Evolutionary conservation across 2,329 filamentous ascomycete genomes (phyloP), one percentile per base, ranked within the genome.

Genomic region (Aciculosporium take): DNA sequence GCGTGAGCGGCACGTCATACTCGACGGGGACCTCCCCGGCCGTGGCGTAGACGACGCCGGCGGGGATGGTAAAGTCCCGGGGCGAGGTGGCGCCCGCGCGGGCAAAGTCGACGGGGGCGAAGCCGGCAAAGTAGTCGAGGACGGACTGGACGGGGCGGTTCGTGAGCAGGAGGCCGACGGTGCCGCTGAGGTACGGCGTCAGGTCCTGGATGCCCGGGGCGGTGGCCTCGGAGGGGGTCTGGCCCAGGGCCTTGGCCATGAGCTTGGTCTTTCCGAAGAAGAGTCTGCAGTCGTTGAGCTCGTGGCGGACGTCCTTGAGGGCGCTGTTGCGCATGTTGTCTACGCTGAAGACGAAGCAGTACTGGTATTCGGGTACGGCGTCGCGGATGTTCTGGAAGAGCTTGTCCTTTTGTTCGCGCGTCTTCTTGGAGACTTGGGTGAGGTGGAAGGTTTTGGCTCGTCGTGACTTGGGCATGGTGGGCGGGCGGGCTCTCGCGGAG

Each of bases 251-350:
- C 66, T 91, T 89, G 54, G 84, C 80, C 87, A 96, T 96, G 62
- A 98, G 88, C 68, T 96, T 96, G 45, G 89, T 96, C 71, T 96
- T 98, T 67, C 89, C 91, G 65, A 95, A 96, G 77, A 96, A 96
- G 60, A 98, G 70, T 53, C 88, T 45, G 41, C 44, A 31, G 67
- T 95, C 87, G 38, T 72, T 71, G 53, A 95, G 79, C 55, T 94
- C 82, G 50, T 79, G 75, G 52, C 89, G 80, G 52, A 96, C 84
- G 55, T 86, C 79, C 68, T 95, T 94, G 56, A 96, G 69, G 64
- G 94, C 88, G 53, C 81, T 93, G 69, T 98, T 98, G 61, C 91
- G 86, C 86, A 94, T 94, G 70, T 96, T 95, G 59, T 94, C 84
- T 52, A 98, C 81, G 56, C 76, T 75, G 62, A 98, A 94, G 59